Conservation (phyloP, 2,329 filamentous ascomycete genomes). For the Nothophaeocryptopus gaeumannii region DNA sequence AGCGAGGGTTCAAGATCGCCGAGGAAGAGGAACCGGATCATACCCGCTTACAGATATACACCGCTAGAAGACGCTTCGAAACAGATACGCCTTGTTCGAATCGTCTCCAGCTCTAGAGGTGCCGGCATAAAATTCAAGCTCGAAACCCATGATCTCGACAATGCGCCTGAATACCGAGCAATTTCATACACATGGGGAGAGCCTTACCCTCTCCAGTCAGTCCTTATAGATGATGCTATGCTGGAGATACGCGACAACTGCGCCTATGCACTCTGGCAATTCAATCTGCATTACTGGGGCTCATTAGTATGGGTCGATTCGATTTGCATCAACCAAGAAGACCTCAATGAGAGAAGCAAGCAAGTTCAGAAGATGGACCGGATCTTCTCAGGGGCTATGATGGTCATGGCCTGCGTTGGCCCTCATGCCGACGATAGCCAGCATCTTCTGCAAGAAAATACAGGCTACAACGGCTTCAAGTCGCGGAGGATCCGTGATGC, state of each 20-base stretch:
- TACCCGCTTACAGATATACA: too few relatives aligned
- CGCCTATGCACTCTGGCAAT: not conserved
- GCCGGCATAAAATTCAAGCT: too few relatives aligned
- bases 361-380: slow-evolving; percentile 17
- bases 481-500: too few relatives aligned
- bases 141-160: too few relatives aligned
- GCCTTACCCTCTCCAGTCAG: not conserved
- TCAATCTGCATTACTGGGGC: not conserved
- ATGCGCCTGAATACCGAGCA: not conserved
- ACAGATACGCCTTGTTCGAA: too few relatives aligned
- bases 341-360: slow-evolving; percentile 10
- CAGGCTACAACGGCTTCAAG: too few relatives aligned
- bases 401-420: slow-evolving; percentile 13
- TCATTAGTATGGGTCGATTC: slow-evolving; percentile 13
- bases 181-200: slow-evolving; percentile 2
- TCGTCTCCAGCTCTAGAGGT: too few relatives aligned
- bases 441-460: too few relatives aligned
- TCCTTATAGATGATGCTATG: not conserved
- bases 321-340: slow-evolving; percentile 20
- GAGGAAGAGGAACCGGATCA: too few relatives aligned
- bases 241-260: slow-evolving; percentile 3
- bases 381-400: slow-evolving; percentile 8
- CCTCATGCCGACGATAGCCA: not conserved
- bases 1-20: too few relatives aligned
- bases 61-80: too few relatives aligned